Percentiles rank a stretch among this genome's conserved stretches.
phyloP scores from a whole-genome alignment of 2,329 filamentous ascomycete species.

The Fusarium paranaense region DNA sequence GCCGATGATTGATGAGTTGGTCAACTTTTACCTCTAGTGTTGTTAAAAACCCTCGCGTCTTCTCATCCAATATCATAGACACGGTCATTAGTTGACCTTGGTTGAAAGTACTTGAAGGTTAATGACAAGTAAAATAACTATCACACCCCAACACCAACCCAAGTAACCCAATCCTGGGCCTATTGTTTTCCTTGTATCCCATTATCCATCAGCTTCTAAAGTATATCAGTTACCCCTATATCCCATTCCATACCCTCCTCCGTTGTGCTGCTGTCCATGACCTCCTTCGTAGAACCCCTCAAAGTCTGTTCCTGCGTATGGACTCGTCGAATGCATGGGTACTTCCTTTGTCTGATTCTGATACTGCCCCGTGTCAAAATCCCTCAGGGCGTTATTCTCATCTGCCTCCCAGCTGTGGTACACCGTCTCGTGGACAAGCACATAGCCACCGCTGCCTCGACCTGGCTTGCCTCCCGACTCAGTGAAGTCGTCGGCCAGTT shows the following conservation, averaged over 20 bases:
- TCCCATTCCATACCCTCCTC: conserved; percentile 28
- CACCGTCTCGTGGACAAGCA: conserved; percentile 53
- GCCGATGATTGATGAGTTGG: not conserved
- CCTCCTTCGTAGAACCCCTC: conserved; percentile 35
- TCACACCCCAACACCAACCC: not conserved
- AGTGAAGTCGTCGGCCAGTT: conserved; percentile 38
- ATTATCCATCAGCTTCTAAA: not conserved
- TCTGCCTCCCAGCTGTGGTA: conserved; percentile 50
- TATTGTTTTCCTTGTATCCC: not conserved
- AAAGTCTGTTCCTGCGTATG: conserved; percentile 43
- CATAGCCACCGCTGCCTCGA: conserved; percentile 42
- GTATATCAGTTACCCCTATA: conserved; percentile 19
- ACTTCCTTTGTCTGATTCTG: conserved; percentile 10
- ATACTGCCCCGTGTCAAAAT: conserved; percentile 12
- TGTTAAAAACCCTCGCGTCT: not conserved
- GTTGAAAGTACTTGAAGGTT: not conserved
- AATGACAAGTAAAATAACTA: not conserved
- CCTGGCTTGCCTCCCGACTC: conserved; percentile 27
- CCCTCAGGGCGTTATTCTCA: conserved; percentile 40
- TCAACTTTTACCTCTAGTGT: not conserved
- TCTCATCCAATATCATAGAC: not conserved
- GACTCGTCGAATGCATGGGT: conserved; percentile 11
- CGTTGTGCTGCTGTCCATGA: conserved; percentile 22
- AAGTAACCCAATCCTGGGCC: not conserved
- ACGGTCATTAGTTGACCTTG: not conserved